A percentile compares a stretch with the other conserved stretches of the same genome.
Conservation (phyloP, 306 rosid genomes). For the Carpinus fangiana region DNA sequence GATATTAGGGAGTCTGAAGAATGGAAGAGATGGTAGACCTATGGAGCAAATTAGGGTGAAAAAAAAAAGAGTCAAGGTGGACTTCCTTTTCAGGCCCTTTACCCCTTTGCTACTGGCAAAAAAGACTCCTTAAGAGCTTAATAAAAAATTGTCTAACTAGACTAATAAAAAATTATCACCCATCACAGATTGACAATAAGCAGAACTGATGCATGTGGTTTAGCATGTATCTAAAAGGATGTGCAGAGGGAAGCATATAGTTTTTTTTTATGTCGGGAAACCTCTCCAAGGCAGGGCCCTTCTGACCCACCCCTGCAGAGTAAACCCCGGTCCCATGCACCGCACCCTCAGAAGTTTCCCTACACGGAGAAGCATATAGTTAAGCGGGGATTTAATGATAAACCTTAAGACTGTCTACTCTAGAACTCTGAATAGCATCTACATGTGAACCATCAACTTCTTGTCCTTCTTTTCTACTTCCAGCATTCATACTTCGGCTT, state of each 20-base stretch:
- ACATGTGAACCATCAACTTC: constrained; percentile 2
- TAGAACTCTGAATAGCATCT: constrained; percentile 7
- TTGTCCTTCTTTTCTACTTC: constrained; percentile 13
- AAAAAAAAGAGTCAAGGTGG: neutral
- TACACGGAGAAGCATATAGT: neutral
- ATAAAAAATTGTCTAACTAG: neutral
- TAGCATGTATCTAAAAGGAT: neutral
- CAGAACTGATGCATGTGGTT: neutral
- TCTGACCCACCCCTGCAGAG: no score
- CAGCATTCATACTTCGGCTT: constrained; percentile 8
- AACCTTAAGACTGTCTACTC: constrained; percentile 22
- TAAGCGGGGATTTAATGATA: neutral
- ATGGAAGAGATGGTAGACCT: neutral
- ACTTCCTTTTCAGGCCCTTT: neutral
- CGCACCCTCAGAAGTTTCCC: no score
- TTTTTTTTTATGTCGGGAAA: no score
- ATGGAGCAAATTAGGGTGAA: neutral
- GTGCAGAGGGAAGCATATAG: neutral
- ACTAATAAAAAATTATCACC: neutral
- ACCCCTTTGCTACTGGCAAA: neutral
- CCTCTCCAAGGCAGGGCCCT: no score
- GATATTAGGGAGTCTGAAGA: neutral
- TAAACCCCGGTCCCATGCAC: no score
- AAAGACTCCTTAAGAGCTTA: neutral
- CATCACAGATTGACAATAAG: neutral